Evolutionary conservation across 2,329 filamentous ascomycete species (phyloP).

Genomic region (Calycina herbarum): DNA sequence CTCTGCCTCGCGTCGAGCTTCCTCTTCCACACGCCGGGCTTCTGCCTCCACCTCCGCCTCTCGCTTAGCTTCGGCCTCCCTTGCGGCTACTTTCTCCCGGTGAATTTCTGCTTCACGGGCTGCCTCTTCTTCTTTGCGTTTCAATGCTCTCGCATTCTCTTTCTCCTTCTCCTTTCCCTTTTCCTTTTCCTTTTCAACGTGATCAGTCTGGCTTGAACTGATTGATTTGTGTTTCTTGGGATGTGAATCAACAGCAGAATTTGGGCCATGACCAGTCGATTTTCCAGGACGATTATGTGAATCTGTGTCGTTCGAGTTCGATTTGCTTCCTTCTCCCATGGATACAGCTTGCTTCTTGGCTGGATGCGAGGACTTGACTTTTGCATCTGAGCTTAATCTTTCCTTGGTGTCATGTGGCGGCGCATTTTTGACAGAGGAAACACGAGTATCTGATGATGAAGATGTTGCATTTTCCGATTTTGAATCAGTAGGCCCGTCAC

Average conservation of each 20-base stretch:
- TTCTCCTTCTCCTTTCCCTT: conserved; percentile 27
- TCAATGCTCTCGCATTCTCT: conserved; percentile 37
- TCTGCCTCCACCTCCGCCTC: conserved; percentile 33
- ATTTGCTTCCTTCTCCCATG: conserved; percentile 14
- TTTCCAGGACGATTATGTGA: conserved; percentile 22
- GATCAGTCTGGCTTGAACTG: conserved; percentile 18
- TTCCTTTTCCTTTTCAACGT: conserved; percentile 9
- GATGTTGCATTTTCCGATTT: conserved; percentile 29
- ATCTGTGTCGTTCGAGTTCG: conserved; percentile 17
- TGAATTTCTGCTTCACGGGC: conserved; percentile 37
- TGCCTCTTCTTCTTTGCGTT: conserved; percentile 40
- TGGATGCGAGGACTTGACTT: conserved; percentile 19
- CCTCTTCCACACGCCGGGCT: conserved; percentile 40
- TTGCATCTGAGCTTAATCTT: conserved; percentile 22
- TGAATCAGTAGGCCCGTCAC: conserved; percentile 39
- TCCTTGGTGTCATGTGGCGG: conserved; percentile 25
- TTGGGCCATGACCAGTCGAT: conserved; percentile 13
- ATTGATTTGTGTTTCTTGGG: conserved; percentile 21
- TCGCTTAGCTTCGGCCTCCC: conserved; percentile 29
- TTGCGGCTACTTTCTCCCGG: conserved; percentile 35
- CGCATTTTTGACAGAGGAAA: conserved; percentile 21
- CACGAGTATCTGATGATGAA: conserved; percentile 34
- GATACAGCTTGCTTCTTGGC: conserved; percentile 17
- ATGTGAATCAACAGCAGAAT: conserved; percentile 14
- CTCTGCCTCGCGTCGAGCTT: conserved; percentile 37